phyloP scores from a whole-genome alignment of 129 eudicot genomes.

The Arctium lappa region DNA sequence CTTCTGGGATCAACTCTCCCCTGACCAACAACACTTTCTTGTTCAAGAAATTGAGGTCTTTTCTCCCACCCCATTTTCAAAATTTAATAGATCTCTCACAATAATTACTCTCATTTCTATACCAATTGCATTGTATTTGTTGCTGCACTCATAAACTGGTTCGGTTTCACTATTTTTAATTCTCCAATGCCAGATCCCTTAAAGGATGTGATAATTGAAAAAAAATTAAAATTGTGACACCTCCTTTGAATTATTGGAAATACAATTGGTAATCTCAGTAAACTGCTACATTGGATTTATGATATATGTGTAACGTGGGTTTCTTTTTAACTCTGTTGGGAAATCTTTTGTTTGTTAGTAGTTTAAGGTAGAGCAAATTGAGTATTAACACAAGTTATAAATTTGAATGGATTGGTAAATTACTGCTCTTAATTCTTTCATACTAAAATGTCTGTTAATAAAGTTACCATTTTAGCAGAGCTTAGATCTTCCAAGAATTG shows the following conservation, averaged over 20 bases:
- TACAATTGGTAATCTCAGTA: not conserved
- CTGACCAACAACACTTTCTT: constrained; percentile 73
- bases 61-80: not conserved
- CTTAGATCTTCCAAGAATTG: constrained; percentile 90
- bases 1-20: constrained; percentile 89
- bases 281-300: constrained; percentile 7
- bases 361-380: not conserved
- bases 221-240: not conserved
- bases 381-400: not conserved
- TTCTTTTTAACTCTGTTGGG: not conserved
- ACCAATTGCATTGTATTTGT: not conserved
- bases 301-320: constrained; percentile 3
- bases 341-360: not conserved
- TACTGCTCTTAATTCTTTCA: not conserved
- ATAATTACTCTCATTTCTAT: not conserved
- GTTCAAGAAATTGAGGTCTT: constrained; percentile 77
- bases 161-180: not conserved
- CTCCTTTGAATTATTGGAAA: constrained; percentile 2
- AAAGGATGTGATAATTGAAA: not conserved
- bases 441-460: not conserved
- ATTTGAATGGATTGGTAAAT: not conserved
- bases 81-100: not conserved
- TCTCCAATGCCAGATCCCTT: constrained; percentile 10
- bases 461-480: constrained; percentile 37
- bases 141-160: not conserved